phyloP scores from a whole-genome alignment of 345 rosid genomes.

The Euphorbia peplus region DNA sequence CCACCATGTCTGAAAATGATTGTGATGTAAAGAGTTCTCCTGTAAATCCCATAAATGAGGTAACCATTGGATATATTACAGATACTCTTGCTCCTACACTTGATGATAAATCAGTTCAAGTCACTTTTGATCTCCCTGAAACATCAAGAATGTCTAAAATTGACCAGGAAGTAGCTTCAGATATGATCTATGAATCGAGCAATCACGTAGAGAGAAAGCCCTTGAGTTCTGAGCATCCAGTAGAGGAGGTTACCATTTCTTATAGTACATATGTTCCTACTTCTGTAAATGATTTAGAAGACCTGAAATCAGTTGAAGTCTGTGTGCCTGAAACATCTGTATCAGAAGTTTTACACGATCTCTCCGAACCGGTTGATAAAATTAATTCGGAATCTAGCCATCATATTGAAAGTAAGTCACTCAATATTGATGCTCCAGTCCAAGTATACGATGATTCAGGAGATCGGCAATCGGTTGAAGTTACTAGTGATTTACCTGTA shows the following conservation, averaged over 20 bases:
- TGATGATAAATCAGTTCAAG: conserved; percentile 10
- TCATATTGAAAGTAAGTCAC: conserved; percentile 11
- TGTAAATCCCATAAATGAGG: conserved; percentile 28
- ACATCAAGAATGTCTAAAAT: conserved; percentile 1
- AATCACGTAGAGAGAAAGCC: not conserved
- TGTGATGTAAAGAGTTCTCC: not conserved
- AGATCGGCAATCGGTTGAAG: conserved; percentile 1
- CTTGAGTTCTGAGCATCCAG: conserved; percentile 24
- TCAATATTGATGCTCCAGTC: not conserved
- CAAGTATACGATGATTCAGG: conserved; percentile 11
- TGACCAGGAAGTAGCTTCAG: not conserved
- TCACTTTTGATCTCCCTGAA: conserved; percentile 6
- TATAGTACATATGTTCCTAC: conserved; percentile 7
- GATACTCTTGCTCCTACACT: conserved; percentile 10
- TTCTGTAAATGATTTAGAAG: not conserved
- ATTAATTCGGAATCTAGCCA: conserved; percentile 26
- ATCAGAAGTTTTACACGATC: not conserved
- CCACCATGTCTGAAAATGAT: not conserved
- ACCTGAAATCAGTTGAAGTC: not conserved
- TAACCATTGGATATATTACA: conserved; percentile 21
- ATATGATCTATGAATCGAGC: not conserved
- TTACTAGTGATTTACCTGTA: not conserved
- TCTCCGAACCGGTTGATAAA: conserved; percentile 24
- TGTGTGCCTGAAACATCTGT: not conserved
- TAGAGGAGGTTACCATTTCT: not conserved